Conservation (phyloP, 1,139 yeast species). For the Candida sojae region DNA sequence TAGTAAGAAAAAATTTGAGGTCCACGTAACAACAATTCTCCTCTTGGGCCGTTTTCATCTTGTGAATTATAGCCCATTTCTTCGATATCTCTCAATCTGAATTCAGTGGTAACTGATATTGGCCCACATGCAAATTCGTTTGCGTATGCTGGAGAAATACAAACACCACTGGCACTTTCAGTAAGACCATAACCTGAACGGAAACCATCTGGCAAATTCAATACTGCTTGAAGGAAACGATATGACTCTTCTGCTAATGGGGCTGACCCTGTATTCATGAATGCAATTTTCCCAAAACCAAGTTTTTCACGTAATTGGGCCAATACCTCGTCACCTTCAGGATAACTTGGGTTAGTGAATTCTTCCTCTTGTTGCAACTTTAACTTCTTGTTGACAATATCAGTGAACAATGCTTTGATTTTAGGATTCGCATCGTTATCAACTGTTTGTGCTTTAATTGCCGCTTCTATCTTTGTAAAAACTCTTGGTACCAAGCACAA, state of each 20-base stretch:
- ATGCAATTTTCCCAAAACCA: constrained; percentile 34
- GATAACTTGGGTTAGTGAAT: constrained; percentile 17
- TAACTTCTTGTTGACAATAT: constrained; percentile 32
- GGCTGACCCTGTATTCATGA: constrained; percentile 40
- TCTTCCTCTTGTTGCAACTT: constrained; percentile 25
- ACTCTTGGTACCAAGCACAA: constrained; percentile 43
- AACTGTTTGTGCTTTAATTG: constrained; percentile 44
- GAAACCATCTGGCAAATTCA: constrained; percentile 32
- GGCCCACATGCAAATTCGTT: constrained; percentile 44
- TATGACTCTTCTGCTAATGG: constrained; percentile 44
- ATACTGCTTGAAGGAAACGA: constrained; percentile 38
- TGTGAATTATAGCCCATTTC: constrained; percentile 34
- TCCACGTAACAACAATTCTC: constrained; percentile 42
- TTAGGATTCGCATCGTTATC: constrained; percentile 42
- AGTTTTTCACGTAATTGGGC: constrained; percentile 30
- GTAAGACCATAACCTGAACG: constrained; percentile 49
- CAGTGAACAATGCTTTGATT: constrained; percentile 23
- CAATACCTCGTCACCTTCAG: constrained; percentile 33
- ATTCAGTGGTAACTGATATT: constrained; percentile 33
- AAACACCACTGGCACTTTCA: constrained; percentile 46
- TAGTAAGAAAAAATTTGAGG: constrained; percentile 38
- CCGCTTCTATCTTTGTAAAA: constrained; percentile 43
- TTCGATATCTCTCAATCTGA: constrained; percentile 38
- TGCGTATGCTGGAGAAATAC: constrained; percentile 26
- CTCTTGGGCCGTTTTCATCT: constrained; percentile 39